phyloP scores from a whole-genome alignment of 176 grass and related monocot genomes.

The Bothriochloa decipiens region DNA sequence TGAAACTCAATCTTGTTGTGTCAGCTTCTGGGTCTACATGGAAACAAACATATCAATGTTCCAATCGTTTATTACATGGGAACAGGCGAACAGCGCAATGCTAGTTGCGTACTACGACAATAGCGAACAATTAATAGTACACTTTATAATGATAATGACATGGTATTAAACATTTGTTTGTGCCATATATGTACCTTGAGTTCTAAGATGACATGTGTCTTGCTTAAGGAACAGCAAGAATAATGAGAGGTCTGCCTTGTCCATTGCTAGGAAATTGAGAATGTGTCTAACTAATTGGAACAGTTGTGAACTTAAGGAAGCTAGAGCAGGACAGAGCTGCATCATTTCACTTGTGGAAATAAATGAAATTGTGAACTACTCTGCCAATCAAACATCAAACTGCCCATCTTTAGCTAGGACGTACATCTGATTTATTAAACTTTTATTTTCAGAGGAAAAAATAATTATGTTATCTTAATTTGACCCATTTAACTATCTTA shows the following conservation, averaged over 20 bases:
- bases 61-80: not conserved
- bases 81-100: not conserved
- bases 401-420: not conserved
- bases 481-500: not conserved
- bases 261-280: not conserved
- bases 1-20: constrained; percentile 66
- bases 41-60: constrained; percentile 18
- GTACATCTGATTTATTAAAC: not conserved
- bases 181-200: not conserved
- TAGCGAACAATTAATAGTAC: not conserved
- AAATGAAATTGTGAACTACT: not conserved
- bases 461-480: not conserved
- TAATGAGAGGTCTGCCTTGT: not conserved
- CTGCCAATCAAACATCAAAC: not conserved
- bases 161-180: not conserved
- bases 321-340: not conserved
- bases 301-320: constrained; percentile 20
- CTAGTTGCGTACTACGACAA: not conserved
- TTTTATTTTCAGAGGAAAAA: not conserved
- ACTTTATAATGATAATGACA: not conserved
- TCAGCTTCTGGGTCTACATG: constrained; percentile 50
- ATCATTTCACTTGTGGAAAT: not conserved
- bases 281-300: constrained; percentile 6
- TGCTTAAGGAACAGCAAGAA: not conserved
- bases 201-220: constrained; percentile 9